phyloP scores from a whole-genome alignment of 2,329 filamentous ascomycete species.

The Dactylonectria estremocensis region DNA sequence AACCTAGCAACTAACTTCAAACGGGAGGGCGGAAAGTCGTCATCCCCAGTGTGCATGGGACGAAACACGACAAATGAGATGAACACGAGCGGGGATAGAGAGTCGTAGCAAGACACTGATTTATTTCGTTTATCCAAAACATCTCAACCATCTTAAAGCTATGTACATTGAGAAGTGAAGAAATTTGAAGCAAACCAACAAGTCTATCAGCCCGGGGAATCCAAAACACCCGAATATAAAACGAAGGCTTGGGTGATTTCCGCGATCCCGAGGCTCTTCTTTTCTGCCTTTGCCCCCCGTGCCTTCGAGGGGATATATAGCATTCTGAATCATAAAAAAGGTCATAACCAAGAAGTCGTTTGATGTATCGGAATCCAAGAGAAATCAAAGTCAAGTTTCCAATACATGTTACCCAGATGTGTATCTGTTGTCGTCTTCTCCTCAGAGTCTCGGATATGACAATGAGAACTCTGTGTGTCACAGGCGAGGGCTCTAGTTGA shows the following conservation, averaged over 20 bases:
- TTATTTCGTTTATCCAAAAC: background rate
- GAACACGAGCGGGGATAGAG: too few relatives aligned
- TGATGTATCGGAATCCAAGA: constrained; percentile 13
- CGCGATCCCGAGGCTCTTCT: constrained; percentile 22
- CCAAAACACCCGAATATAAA: constrained; percentile 47
- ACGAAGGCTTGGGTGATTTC: constrained; percentile 19
- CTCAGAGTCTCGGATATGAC: background rate
- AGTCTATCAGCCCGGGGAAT: constrained; percentile 39
- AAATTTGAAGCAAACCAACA: constrained; percentile 15
- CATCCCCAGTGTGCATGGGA: background rate
- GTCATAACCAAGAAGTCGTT: constrained; percentile 41
- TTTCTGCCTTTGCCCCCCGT: constrained; percentile 37
- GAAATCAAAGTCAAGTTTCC: background rate
- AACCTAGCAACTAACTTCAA: background rate
- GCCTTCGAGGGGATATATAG: constrained; percentile 38
- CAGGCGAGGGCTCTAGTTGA: constrained; percentile 53
- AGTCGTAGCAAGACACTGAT: background rate
- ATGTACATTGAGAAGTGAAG: constrained; percentile 20
- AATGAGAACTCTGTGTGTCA: background rate
- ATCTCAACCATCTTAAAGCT: constrained; percentile 16
- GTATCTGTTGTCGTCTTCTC: constrained; percentile 13
- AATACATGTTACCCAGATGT: constrained; percentile 15
- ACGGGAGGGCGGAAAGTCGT: background rate
- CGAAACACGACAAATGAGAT: too few relatives aligned
- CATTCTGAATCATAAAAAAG: constrained; percentile 45